A percentile compares a stretch with the other conserved stretches of the same genome.
phyloP scores from a whole-genome alignment of 345 rosid genomes.

The Sonneratia caseolaris region DNA sequence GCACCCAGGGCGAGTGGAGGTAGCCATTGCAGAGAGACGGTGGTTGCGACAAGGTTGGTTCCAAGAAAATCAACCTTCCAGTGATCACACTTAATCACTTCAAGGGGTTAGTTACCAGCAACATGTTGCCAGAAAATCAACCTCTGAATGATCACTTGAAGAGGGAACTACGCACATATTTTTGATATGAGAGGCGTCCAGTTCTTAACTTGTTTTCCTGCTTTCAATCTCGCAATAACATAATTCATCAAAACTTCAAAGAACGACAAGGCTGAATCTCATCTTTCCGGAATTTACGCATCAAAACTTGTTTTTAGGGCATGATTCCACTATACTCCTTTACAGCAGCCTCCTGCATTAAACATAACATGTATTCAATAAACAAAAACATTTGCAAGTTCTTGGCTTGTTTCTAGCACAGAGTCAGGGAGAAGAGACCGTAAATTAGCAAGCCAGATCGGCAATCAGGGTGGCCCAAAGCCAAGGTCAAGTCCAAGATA shows the following conservation, averaged over 20 bases:
- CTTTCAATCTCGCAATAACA: background rate
- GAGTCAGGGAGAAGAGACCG: background rate
- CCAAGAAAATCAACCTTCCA: too few species aligned
- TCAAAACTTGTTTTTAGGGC: constrained; percentile 54
- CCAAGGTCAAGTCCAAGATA: background rate
- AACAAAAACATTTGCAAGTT: background rate
- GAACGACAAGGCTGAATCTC: background rate
- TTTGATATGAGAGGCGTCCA: background rate
- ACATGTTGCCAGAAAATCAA: too few species aligned
- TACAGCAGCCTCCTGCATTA: constrained; percentile 56
- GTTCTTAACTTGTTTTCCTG: background rate
- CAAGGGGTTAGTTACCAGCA: too few species aligned
- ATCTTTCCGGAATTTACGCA: background rate
- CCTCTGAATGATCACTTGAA: too few species aligned
- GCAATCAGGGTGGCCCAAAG: background rate
- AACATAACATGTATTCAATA: background rate
- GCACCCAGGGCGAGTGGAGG: too few species aligned
- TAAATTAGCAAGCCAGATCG: background rate
- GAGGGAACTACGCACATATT: too few species aligned
- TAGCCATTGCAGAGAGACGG: too few species aligned
- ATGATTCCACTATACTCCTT: constrained; percentile 88
- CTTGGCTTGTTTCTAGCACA: background rate
- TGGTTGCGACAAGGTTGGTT: too few species aligned
- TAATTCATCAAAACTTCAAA: too few species aligned
- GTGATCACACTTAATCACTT: too few species aligned